Evolutionary conservation across 169 alveolate species (phyloP).

Genomic region (Babesia divergens): DNA sequence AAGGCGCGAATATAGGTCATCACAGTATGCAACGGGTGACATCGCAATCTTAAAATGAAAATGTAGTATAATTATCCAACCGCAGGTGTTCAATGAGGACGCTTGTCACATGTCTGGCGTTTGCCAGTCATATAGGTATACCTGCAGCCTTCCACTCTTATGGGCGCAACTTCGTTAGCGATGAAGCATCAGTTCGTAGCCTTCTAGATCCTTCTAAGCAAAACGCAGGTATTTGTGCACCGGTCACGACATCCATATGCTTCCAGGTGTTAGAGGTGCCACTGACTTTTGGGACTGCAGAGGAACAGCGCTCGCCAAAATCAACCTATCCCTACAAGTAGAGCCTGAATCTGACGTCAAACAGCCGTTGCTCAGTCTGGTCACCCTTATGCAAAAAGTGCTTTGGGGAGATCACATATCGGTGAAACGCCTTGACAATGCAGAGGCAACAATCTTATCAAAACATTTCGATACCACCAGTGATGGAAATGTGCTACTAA

Average conservation of each 20-base stretch:
- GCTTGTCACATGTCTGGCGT: slow-evolving; percentile 12
- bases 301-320: slow-evolving; percentile 44
- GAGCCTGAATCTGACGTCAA: slow-evolving; percentile 40
- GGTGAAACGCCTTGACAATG: slow-evolving; percentile 5
- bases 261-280: neutral
- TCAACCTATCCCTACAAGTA: slow-evolving; percentile 46
- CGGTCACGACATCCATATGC: neutral
- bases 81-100: slow-evolving; percentile 1
- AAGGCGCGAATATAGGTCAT: neutral
- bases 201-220: neutral
- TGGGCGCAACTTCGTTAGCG: slow-evolving; percentile 33
- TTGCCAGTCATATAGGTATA: slow-evolving; percentile 6
- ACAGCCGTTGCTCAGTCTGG: slow-evolving; percentile 14
- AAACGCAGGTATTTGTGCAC: neutral
- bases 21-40: neutral
- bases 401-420: slow-evolving; percentile 59
- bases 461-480: slow-evolving; percentile 17
- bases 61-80: too few relatives aligned
- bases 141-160: slow-evolving; percentile 8
- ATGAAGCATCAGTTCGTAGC: slow-evolving; percentile 15
- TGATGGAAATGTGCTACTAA: slow-evolving; percentile 45
- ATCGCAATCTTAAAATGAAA: too few relatives aligned
- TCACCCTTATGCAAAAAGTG: slow-evolving; percentile 56
- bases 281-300: slow-evolving; percentile 54
- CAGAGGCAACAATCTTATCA: slow-evolving; percentile 26